These are phyloP conservation scores for Geotrichum aggregatum DNA, from an alignment of 1,139 yeast species.

Conservation along the genomic window DNA sequence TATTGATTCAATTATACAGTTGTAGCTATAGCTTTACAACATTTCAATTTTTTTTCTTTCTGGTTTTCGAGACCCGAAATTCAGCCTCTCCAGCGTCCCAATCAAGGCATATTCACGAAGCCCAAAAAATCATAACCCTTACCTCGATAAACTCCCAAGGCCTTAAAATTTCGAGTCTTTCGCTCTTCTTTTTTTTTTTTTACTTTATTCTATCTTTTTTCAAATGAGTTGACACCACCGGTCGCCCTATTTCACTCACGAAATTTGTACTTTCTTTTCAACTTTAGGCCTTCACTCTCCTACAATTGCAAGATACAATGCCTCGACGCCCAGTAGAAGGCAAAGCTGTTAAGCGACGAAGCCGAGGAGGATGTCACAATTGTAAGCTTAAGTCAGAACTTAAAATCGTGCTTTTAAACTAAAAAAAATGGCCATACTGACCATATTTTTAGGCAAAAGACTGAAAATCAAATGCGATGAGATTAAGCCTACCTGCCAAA, in stretches of 20 bases:
- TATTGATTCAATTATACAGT: too few species aligned
- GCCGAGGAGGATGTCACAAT: slow-evolving; percentile 36
- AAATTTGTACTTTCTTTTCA: too few species aligned
- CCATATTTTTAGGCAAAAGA: slow-evolving; percentile 25
- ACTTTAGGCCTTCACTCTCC: background rate
- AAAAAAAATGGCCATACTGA: too few species aligned
- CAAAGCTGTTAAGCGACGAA: slow-evolving; percentile 30
- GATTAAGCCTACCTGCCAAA: slow-evolving; percentile 58
- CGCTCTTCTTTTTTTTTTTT: background rate
- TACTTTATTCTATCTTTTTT: too few species aligned
- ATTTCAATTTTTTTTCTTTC: too few species aligned
- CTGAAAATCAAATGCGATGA: slow-evolving; percentile 54
- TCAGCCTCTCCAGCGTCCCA: too few species aligned
- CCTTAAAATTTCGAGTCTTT: background rate
- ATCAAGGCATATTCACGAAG: too few species aligned
- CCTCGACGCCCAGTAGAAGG: slow-evolving; percentile 23
- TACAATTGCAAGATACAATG: slow-evolving; percentile 2
- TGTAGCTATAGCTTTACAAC: too few species aligned
- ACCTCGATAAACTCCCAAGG: slow-evolving; percentile 1
- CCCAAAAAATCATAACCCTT: background rate
- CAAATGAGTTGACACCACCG: too few species aligned
- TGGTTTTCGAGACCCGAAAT: too few species aligned
- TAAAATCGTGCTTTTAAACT: too few species aligned
- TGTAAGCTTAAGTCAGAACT: slow-evolving; percentile 28
- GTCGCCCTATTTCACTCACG: too few species aligned